A percentile compares a stretch with the other conserved stretches of the same genome.
phyloP scores from a whole-genome alignment of 805 yeast genomes.

The Kodamaea neixiangensis region DNA sequence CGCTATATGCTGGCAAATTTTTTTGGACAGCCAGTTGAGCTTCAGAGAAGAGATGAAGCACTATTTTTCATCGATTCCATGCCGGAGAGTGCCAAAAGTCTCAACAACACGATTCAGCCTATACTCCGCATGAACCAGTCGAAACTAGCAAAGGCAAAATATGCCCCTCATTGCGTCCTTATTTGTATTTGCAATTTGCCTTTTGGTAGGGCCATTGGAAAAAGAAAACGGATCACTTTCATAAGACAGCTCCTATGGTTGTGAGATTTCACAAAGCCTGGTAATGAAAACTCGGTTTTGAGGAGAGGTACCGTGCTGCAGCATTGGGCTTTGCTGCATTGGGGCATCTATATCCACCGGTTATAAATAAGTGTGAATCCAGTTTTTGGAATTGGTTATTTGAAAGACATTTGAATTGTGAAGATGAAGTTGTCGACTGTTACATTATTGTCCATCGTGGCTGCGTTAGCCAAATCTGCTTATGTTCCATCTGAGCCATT shows the following conservation, averaged over 20 bases:
- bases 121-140: background rate
- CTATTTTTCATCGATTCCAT: too few relatives aligned
- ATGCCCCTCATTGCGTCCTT: background rate
- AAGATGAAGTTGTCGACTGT: conserved; percentile 9
- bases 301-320: background rate
- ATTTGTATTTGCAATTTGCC: background rate
- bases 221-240: background rate
- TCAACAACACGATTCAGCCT: background rate
- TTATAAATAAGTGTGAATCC: background rate
- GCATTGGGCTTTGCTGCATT: background rate
- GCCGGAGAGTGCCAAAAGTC: background rate
- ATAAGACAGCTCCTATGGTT: background rate
- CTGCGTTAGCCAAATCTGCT: conserved; percentile 23
- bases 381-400: background rate
- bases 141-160: background rate
- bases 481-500: conserved; percentile 28
- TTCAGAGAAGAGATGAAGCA: too few relatives aligned
- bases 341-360: background rate
- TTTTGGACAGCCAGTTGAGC: too few relatives aligned
- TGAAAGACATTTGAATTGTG: background rate
- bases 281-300: background rate
- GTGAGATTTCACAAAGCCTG: background rate
- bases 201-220: background rate
- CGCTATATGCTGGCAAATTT: background rate
- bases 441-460: conserved; percentile 12